Conservation (phyloP, 2,329 filamentous ascomycete species). For the Raffaelea arxii region DNA sequence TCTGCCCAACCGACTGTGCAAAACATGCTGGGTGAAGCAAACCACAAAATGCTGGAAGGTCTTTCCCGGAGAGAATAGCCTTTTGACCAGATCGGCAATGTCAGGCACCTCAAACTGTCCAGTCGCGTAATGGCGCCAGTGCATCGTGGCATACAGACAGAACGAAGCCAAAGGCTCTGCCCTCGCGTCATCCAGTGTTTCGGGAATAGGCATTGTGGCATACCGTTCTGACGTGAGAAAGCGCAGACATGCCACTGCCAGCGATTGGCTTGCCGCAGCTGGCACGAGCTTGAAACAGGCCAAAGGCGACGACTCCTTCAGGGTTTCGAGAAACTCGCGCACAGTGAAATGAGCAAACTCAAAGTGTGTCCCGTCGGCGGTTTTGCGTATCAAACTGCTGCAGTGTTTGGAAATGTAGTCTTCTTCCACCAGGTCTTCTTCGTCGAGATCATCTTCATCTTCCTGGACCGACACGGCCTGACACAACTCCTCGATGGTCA, state of each 20-base stretch:
- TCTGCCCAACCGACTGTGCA: neutral
- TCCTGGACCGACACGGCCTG: neutral
- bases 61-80: neutral
- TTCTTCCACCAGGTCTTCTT: neutral
- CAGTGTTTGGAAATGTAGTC: neutral
- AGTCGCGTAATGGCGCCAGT: neutral
- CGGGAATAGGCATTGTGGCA: neutral
- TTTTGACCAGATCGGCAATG: neutral
- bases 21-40: neutral
- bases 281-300: neutral
- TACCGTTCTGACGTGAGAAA: neutral
- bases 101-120: neutral
- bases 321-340: neutral
- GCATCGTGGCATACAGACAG: neutral
- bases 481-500: neutral
- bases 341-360: constrained; percentile 2
- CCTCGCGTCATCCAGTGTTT: no score
- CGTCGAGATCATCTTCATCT: neutral
- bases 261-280: neutral
- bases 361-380: neutral
- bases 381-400: constrained; percentile 3
- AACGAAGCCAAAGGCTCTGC: no score
- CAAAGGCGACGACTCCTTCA: neutral
- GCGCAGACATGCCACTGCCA: neutral
- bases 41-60: neutral